phyloP scores from a whole-genome alignment of 2,329 filamentous ascomycete species.

The Neopestalotiopsis clavispora region DNA sequence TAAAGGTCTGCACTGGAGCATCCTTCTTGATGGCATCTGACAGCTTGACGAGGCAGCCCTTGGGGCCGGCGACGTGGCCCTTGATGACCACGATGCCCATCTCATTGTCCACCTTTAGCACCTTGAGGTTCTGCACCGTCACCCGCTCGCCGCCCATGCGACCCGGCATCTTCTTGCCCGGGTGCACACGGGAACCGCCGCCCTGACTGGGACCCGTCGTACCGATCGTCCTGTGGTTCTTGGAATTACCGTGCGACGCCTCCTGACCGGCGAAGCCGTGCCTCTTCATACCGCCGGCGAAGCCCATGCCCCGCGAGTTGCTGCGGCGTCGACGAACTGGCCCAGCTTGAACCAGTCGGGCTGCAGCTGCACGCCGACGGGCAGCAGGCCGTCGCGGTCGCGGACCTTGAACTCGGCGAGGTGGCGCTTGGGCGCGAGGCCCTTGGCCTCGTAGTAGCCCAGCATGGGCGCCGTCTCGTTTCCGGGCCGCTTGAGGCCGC shows the following conservation, averaged over 20 bases:
- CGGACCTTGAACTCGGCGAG: constrained; percentile 88
- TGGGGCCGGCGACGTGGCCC: constrained; percentile 86
- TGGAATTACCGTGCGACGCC: constrained; percentile 92
- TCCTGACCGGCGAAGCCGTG: constrained; percentile 89
- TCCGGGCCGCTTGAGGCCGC: constrained; percentile 72
- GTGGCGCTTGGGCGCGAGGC: constrained; percentile 82
- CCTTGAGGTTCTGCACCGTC: constrained; percentile 89
- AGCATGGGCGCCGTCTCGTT: constrained; percentile 84
- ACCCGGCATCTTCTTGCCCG: constrained; percentile 97
- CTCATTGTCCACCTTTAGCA: constrained; percentile 85
- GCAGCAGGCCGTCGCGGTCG: constrained; percentile 72
- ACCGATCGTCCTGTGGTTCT: constrained; percentile 91
- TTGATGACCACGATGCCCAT: constrained; percentile 88
- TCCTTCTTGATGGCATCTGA: constrained; percentile 91
- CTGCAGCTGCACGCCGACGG: constrained; percentile 75
- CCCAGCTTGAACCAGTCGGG: constrained; percentile 93
- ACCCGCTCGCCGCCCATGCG: constrained; percentile 90
- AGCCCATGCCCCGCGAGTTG: constrained; percentile 85
- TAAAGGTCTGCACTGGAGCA: constrained; percentile 54
- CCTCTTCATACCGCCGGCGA: constrained; percentile 97
- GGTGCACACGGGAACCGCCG: constrained; percentile 87
- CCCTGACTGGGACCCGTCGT: constrained; percentile 89
- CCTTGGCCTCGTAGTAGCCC: constrained; percentile 85
- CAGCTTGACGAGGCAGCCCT: constrained; percentile 82
- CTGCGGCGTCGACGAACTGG: constrained; percentile 88